phyloP scores from a whole-genome alignment of 1,139 yeast genomes.

The Scheffersomyces parashehatae region DNA sequence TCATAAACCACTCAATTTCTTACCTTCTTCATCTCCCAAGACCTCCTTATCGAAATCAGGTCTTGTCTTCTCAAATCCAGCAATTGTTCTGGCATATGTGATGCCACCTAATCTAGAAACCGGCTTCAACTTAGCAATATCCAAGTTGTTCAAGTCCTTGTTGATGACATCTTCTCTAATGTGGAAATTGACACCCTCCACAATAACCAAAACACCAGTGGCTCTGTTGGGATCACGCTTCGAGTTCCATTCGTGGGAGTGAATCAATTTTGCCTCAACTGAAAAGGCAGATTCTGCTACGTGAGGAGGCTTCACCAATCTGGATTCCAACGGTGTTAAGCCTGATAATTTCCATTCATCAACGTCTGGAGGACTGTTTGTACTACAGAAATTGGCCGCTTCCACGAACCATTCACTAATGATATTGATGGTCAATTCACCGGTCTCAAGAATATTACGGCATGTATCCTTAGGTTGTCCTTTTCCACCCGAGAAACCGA shows the following conservation, averaged over 20 bases:
- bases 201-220: conserved; percentile 44
- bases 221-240: conserved; percentile 32
- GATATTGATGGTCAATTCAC: conserved; percentile 58
- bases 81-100: conserved; percentile 44
- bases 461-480: conserved; percentile 51
- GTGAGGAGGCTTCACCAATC: conserved; percentile 51
- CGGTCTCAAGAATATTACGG: conserved; percentile 49
- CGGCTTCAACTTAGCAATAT: conserved; percentile 52
- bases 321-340: conserved; percentile 48
- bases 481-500: conserved; percentile 47
- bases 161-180: conserved; percentile 55
- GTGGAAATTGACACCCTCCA: conserved; percentile 61
- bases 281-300: conserved; percentile 66
- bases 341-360: conserved; percentile 62
- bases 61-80: conserved; percentile 45
- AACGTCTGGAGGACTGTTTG: conserved; percentile 47
- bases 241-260: conserved; percentile 48
- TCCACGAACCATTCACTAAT: conserved; percentile 66
- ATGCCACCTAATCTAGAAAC: conserved; percentile 60
- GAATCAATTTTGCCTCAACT: conserved; percentile 52
- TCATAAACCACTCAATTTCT: too few species aligned
- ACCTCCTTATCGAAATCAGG: conserved; percentile 33
- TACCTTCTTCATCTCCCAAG: neutral
- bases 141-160: conserved; percentile 38
- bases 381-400: conserved; percentile 57